phyloP scores from a whole-genome alignment of 371 early-diverging fungal species.

The Rhizomucor pusillus region DNA sequence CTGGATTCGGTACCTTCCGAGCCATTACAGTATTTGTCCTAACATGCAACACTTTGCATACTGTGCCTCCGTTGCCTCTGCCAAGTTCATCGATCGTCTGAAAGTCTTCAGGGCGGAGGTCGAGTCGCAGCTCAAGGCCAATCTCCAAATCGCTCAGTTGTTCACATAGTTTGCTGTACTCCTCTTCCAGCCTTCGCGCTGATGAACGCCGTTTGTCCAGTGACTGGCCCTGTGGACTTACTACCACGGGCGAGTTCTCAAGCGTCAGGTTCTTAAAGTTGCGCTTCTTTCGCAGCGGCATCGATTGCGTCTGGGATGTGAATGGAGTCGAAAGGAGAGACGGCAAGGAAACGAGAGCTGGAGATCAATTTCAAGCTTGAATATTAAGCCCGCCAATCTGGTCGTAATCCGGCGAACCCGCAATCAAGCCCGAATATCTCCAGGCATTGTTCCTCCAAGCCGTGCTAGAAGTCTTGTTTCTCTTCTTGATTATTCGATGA shows the following conservation, averaged over 20 bases:
- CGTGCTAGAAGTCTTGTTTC: too few species aligned
- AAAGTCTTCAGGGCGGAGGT: constrained; percentile 83
- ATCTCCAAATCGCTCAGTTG: constrained; percentile 63
- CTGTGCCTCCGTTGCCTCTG: constrained; percentile 86
- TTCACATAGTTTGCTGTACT: constrained; percentile 40
- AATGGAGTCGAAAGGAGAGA: too few species aligned
- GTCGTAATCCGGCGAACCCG: too few species aligned
- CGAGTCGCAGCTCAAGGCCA: constrained; percentile 73
- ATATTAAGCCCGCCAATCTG: too few species aligned
- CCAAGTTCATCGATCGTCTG: constrained; percentile 77
- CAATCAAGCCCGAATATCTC: too few species aligned
- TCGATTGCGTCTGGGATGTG: too few species aligned
- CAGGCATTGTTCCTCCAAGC: too few species aligned
- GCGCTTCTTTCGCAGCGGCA: constrained; percentile 67
- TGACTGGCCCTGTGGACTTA: constrained; percentile 8
- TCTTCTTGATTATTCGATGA: too few species aligned
- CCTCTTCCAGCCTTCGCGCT: constrained; percentile 19
- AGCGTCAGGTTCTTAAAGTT: constrained; percentile 72
- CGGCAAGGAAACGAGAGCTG: too few species aligned
- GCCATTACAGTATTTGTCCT: constrained; percentile 84
- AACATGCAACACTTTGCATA: constrained; percentile 73
- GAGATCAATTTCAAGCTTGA: too few species aligned
- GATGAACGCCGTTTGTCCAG: constrained; percentile 13
- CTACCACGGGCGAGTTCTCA: constrained; percentile 44
- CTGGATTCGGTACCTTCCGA: constrained; percentile 76